A percentile compares a stretch with the other conserved stretches of the same genome.
phyloP scores from a whole-genome alignment of 139 green algal genomes.

The Ulvella scutata region DNA sequence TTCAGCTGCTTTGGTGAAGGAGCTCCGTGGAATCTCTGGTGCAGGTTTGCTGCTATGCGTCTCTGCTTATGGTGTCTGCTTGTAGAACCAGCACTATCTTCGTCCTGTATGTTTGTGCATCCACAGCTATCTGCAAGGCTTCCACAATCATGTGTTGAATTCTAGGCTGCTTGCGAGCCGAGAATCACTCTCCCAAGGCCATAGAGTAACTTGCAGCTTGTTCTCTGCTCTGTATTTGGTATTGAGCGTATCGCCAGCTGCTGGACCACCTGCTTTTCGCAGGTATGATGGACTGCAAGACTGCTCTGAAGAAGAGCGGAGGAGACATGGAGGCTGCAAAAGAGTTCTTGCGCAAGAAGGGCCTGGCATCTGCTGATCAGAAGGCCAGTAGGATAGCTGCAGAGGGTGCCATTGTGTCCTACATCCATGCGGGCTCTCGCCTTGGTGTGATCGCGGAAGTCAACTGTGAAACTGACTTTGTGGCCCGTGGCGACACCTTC shows the following conservation, averaged over 20 bases:
- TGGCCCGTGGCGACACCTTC: conserved; percentile 79
- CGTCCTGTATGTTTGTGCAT: too few species aligned
- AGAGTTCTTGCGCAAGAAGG: conserved; percentile 94
- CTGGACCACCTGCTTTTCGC: too few species aligned
- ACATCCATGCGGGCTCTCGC: conserved; percentile 83
- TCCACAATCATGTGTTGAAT: too few species aligned
- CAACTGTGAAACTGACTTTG: conserved; percentile 96
- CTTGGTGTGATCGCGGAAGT: conserved; percentile 85
- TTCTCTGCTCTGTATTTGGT: too few species aligned
- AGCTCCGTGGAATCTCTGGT: not conserved
- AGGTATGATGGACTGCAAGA: conserved; percentile 99
- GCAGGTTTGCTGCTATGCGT: conserved; percentile 99
- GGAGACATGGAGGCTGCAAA: conserved; percentile 66
- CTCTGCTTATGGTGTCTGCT: too few species aligned
- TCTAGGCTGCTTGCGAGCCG: too few species aligned
- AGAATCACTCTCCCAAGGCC: too few species aligned
- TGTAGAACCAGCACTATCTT: too few species aligned
- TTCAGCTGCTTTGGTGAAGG: not conserved
- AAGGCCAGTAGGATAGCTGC: conserved; percentile 81
- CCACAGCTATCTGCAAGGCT: too few species aligned
- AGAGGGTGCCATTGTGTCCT: conserved; percentile 73
- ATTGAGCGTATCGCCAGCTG: too few species aligned
- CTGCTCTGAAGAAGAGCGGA: conserved; percentile 68
- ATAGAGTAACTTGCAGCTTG: too few species aligned
- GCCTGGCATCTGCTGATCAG: conserved; percentile 87